phyloP scores from a whole-genome alignment of 352 stramenopile species.

The Phytophthora sojae region DNA sequence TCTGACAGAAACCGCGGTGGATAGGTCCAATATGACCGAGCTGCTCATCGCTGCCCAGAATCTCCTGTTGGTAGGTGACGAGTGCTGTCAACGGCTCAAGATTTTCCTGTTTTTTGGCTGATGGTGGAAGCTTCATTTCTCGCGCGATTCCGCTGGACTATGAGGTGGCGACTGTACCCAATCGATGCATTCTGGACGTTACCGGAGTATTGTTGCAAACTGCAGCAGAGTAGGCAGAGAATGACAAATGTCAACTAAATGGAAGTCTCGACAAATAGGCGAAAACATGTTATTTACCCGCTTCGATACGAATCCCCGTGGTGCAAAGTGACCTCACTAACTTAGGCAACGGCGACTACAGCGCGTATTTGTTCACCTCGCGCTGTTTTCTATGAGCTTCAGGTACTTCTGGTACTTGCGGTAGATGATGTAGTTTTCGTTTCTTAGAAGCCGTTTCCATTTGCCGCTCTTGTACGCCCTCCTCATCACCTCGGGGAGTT shows the following conservation, averaged over 20 bases:
- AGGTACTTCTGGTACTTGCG: constrained; percentile 1
- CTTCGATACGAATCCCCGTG: neutral
- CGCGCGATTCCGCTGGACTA: no score
- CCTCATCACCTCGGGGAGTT: neutral
- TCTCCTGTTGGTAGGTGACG: constrained; percentile 62
- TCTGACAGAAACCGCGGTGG: constrained; percentile 68
- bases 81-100: constrained; percentile 66
- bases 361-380: neutral
- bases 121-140: neutral
- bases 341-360: no score
- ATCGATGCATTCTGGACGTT: neutral
- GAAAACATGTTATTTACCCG: neutral
- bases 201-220: neutral
- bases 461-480: neutral
- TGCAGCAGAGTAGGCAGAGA: neutral
- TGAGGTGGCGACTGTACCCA: neutral
- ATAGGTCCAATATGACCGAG: constrained; percentile 57
- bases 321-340: no score
- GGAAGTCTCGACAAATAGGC: neutral
- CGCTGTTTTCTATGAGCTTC: neutral
- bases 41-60: constrained; percentile 68
- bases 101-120: constrained; percentile 82
- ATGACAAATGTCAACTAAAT: neutral
- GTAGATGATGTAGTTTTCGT: neutral
- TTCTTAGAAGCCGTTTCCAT: neutral